These are phyloP conservation scores for Bimuria novae-zelandiae DNA, from an alignment of 2,329 filamentous ascomycete genomes.

Conservation along the genomic window DNA sequence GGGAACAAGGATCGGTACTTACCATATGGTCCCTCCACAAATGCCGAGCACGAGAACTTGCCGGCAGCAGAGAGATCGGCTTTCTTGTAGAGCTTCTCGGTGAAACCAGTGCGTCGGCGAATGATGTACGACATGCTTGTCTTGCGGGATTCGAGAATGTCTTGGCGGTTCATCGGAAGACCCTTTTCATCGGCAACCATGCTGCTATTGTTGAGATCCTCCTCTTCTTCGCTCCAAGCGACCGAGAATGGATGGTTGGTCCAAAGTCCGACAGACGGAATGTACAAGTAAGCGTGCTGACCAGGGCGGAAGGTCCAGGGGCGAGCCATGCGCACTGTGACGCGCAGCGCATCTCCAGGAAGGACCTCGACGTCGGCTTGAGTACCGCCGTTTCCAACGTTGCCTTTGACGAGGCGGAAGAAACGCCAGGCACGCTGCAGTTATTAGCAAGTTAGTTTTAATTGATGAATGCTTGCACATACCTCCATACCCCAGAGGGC, in stretches of 20 bases:
- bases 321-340: constrained; percentile 74
- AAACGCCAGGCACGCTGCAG: constrained; percentile 48
- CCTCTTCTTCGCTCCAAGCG: constrained; percentile 73
- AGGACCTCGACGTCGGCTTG: constrained; percentile 74
- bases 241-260: constrained; percentile 81
- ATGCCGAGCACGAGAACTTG: constrained; percentile 68
- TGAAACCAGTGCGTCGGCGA: constrained; percentile 86
- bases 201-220: constrained; percentile 36
- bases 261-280: constrained; percentile 72
- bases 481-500: constrained; percentile 69
- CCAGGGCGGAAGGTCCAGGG: constrained; percentile 78
- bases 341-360: constrained; percentile 73
- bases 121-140: constrained; percentile 79
- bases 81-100: constrained; percentile 75
- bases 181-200: constrained; percentile 49
- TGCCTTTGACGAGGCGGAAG: constrained; percentile 66
- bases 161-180: constrained; percentile 55
- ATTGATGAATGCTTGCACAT: constrained; percentile 4
- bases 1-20: constrained; percentile 34
- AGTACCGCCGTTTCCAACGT: constrained; percentile 68
- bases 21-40: constrained; percentile 86
- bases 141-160: constrained; percentile 56
- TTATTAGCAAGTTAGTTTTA: constrained; percentile 9
- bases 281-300: constrained; percentile 79
- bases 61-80: constrained; percentile 61